These are phyloP conservation scores for Fusarium staphyleae DNA, from an alignment of 2,329 filamentous ascomycete species.

Conservation along the genomic window DNA sequence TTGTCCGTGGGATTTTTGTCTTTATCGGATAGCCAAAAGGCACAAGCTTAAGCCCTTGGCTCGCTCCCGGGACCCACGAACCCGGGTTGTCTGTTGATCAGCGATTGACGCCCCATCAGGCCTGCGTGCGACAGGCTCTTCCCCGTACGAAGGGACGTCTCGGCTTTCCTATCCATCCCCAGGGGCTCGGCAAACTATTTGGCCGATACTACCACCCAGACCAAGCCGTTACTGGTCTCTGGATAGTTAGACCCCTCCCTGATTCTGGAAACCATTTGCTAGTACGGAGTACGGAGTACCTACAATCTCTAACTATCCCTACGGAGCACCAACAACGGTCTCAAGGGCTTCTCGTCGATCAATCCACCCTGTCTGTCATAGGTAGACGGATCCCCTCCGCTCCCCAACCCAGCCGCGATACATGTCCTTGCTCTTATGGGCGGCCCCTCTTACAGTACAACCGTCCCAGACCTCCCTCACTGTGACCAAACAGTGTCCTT, in stretches of 20 bases:
- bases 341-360: slow-evolving; percentile 33
- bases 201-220: slow-evolving; percentile 24
- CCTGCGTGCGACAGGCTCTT: slow-evolving; percentile 36
- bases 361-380: slow-evolving; percentile 33
- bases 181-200: slow-evolving; percentile 34
- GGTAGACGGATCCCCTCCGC: slow-evolving; percentile 31
- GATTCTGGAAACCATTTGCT: slow-evolving; percentile 26
- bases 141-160: slow-evolving; percentile 33
- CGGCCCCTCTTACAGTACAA: slow-evolving; percentile 34
- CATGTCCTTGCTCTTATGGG: slow-evolving; percentile 29
- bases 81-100: slow-evolving; percentile 37
- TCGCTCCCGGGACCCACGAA: slow-evolving; percentile 39
- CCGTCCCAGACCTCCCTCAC: slow-evolving; percentile 29
- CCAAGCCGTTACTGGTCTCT: slow-evolving; percentile 21
- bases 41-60: slow-evolving; percentile 37
- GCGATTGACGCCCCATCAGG: slow-evolving; percentile 37
- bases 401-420: slow-evolving; percentile 31
- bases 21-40: slow-evolving; percentile 19
- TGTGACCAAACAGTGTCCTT: slow-evolving; percentile 27
- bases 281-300: too few relatives aligned
- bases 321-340: slow-evolving; percentile 21
- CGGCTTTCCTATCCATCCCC: slow-evolving; percentile 27
- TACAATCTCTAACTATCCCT: too few relatives aligned
- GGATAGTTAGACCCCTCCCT: slow-evolving; percentile 33
- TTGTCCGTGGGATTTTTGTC: slow-evolving; percentile 28